Evolutionary conservation across 176 grass and related monocot species (phyloP), one percentile per base, ranked within the genome.

Genomic region (Secale cereale): DNA sequence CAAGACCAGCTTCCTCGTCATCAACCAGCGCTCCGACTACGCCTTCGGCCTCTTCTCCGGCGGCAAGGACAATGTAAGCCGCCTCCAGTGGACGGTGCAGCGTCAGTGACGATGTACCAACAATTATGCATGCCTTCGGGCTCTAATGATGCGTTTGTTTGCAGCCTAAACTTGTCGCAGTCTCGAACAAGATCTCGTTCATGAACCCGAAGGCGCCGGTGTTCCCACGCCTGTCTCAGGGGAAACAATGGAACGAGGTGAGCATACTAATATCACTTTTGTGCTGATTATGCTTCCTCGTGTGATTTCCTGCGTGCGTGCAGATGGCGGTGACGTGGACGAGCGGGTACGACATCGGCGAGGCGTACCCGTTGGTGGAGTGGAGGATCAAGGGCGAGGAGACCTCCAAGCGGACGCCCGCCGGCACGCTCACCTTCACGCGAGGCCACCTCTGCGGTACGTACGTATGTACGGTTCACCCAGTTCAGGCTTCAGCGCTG

Each of bases 261-360:
- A n/a, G n/a, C n/a, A n/a, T n/a, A n/a, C n/a, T n/a, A n/a, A n/a
- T n/a, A n/a, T n/a, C n/a, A n/a, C n/a, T n/a, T n/a, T n/a, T n/a
- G n/a, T n/a, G n/a, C n/a, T n/a, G n/a, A n/a, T n/a, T n/a, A n/a
- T n/a, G n/a, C n/a, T n/a, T n/a, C n/a, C n/a, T 70, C 4, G 2
- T 30, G 37, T 7, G 22, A 48, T 86, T 76, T 19, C 59, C 25
- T 28, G 13, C 14, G 12, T 40, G 22, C 20, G 17, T 26, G 56
- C 52, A 97, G 92, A 97, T 97, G 90, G 86, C 92, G 25, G 88
- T 94, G 26, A 97, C 94, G 0, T 97, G 94, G 94, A 97, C 94
- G 67, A 94, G 94, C 22, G 94, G 92, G 26, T 94, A 94, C 83
- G 78, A 74, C 85, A 85, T 92, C 35, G 84, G 30, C 2, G 92